phyloP scores from a whole-genome alignment of 176 grass and related monocot species.

The Tillandsia leiboldiana region DNA sequence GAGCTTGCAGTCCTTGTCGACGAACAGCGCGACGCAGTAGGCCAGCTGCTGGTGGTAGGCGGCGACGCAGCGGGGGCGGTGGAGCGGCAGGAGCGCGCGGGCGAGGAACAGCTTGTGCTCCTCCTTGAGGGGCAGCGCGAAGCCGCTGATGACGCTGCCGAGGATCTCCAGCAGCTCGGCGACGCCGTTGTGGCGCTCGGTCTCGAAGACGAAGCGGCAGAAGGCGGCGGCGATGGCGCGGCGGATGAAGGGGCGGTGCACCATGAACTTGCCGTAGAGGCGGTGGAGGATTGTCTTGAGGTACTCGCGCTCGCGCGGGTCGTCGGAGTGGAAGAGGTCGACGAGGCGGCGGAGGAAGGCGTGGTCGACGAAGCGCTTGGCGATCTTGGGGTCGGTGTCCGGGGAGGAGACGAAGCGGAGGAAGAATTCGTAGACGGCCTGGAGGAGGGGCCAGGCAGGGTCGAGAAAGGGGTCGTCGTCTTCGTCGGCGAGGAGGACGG shows the following conservation, averaged over 20 bases:
- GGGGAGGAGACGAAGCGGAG: constrained; percentile 30
- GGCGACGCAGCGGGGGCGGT: constrained; percentile 30
- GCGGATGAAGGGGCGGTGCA: constrained; percentile 41
- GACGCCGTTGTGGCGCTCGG: constrained; percentile 44
- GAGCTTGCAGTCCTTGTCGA: constrained; percentile 58
- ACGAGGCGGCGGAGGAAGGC: constrained; percentile 36
- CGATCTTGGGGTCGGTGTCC: constrained; percentile 38
- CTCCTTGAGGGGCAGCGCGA: constrained; percentile 54
- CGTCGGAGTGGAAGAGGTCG: constrained; percentile 51
- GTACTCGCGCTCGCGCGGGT: constrained; percentile 38
- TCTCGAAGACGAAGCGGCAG: constrained; percentile 48
- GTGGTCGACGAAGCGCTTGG: constrained; percentile 40
- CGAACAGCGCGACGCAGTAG: constrained; percentile 41
- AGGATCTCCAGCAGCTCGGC: constrained; percentile 47
- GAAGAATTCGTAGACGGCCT: constrained; percentile 39
- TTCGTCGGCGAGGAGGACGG: constrained; percentile 28
- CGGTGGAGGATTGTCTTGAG: constrained; percentile 41
- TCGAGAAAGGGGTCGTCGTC: constrained; percentile 34
- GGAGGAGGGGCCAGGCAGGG: constrained; percentile 46
- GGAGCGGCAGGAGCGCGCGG: constrained; percentile 42
- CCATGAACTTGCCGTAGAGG: constrained; percentile 56
- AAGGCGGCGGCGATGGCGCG: constrained; percentile 43
- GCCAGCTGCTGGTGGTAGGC: constrained; percentile 37
- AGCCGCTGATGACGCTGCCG: constrained; percentile 51
- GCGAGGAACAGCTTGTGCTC: constrained; percentile 52